These are phyloP conservation scores for Ceratobasidium theobromae DNA, from an alignment of 1,284 basidiomycete genomes.

Conservation along the genomic window DNA sequence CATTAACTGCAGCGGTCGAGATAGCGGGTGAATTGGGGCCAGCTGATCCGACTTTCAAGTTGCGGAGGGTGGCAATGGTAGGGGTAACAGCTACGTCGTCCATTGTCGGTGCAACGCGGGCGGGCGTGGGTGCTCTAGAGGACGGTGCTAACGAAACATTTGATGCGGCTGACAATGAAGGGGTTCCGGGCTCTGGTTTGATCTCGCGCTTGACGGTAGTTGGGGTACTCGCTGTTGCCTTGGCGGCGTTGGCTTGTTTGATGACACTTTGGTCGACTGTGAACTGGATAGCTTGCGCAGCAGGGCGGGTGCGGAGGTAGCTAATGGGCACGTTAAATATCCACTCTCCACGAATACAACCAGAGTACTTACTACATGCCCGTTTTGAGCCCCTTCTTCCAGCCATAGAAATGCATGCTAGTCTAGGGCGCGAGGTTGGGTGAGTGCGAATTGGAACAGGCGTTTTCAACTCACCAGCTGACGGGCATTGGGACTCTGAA, in stretches of 20 bases:
- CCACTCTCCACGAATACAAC: not conserved
- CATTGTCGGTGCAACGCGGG: conserved; percentile 12
- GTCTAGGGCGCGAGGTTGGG: conserved; percentile 47
- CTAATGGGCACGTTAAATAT: conserved; percentile 17
- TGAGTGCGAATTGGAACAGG: conserved; percentile 6
- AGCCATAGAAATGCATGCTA: conserved; percentile 99
- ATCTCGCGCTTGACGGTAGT: conserved; percentile 31
- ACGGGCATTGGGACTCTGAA: conserved; percentile 87
- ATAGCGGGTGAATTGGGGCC: conserved; percentile 21
- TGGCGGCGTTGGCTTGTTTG: conserved; percentile 62
- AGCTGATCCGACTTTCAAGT: not conserved
- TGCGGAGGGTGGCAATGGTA: conserved; percentile 27
- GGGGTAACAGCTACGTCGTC: conserved; percentile 3
- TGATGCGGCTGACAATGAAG: conserved; percentile 22
- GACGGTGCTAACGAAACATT: conserved; percentile 21
- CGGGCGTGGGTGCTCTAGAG: conserved; percentile 8
- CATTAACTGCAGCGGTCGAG: conserved; percentile 27
- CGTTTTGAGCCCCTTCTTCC: conserved; percentile 99
- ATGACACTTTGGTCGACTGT: conserved; percentile 86
- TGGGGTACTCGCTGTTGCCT: conserved; percentile 29
- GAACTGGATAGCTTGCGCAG: conserved; percentile 96
- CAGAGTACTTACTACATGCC: conserved; percentile 67
- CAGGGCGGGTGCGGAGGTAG: conserved; percentile 93
- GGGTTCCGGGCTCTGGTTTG: conserved; percentile 7
- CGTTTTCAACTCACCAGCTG: conserved; percentile 58